phyloP scores from a whole-genome alignment of 2,329 filamentous ascomycete genomes.

The Fusarium nisikadoi region DNA sequence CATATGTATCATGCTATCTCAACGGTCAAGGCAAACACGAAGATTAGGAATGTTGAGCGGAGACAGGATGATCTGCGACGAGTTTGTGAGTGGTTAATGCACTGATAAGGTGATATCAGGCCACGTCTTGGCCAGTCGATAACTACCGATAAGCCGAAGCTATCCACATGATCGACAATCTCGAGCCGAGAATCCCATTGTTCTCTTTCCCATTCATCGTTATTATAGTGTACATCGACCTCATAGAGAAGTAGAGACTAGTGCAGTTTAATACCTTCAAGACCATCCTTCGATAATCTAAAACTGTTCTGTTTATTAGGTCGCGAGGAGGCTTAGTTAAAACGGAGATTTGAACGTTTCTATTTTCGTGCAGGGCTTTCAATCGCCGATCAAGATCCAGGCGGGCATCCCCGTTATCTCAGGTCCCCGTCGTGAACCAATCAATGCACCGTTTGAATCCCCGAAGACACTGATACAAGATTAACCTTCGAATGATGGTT shows the following conservation, averaged over 20 bases:
- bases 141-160: background rate
- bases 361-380: background rate
- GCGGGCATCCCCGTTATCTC: background rate
- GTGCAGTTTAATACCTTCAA: too few relatives aligned
- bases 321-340: too few relatives aligned
- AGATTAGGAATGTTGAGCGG: background rate
- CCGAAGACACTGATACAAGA: background rate
- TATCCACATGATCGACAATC: background rate
- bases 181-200: background rate
- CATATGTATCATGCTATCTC: slow-evolving; percentile 10
- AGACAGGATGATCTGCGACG: background rate
- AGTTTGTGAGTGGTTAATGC: background rate
- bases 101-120: background rate
- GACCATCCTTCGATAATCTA: too few relatives aligned
- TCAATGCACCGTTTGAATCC: background rate
- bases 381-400: background rate
- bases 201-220: background rate
- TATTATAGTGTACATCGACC: background rate
- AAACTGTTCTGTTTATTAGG: too few relatives aligned
- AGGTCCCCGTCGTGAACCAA: accelerated
- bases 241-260: background rate
- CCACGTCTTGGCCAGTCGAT: background rate
- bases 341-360: background rate
- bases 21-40: background rate
- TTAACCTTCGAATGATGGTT: background rate